phyloP scores from a whole-genome alignment of 2,329 filamentous ascomycete species.

The Aspergillus neoniger region DNA sequence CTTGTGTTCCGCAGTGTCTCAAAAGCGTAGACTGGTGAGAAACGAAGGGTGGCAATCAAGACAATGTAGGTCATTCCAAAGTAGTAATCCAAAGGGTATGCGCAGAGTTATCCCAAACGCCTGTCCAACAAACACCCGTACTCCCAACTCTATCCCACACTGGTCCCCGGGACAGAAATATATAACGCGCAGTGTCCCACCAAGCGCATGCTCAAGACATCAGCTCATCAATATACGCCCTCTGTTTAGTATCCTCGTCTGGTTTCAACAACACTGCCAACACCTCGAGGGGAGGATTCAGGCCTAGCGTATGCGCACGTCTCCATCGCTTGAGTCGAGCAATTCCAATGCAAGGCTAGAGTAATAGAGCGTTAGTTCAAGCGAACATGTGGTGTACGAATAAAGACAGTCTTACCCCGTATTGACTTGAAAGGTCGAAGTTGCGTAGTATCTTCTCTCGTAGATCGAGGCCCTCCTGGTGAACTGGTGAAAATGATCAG shows the following conservation, averaged over 20 bases:
- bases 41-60: not conserved
- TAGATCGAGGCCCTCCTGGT: constrained; percentile 70
- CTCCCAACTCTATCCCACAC: constrained; percentile 6
- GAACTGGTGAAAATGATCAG: constrained; percentile 53
- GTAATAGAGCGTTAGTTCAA: not conserved
- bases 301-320: constrained; percentile 75
- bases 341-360: constrained; percentile 84
- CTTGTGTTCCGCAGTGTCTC: not conserved
- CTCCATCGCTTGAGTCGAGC: constrained; percentile 81
- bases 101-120: constrained; percentile 16
- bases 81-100: constrained; percentile 15
- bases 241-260: constrained; percentile 52
- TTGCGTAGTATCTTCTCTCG: constrained; percentile 87
- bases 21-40: not conserved
- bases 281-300: constrained; percentile 89
- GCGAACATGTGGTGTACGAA: not conserved
- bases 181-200: constrained; percentile 1
- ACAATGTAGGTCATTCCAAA: not conserved
- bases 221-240: constrained; percentile 62
- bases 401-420: constrained; percentile 69
- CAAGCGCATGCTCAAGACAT: constrained; percentile 29
- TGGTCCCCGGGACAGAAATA: not conserved
- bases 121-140: constrained; percentile 8
- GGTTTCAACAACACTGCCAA: constrained; percentile 77
- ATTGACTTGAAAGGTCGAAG: constrained; percentile 90